phyloP scores from a whole-genome alignment of 768 basidiomycete genomes.

The Calocera viscosa region DNA sequence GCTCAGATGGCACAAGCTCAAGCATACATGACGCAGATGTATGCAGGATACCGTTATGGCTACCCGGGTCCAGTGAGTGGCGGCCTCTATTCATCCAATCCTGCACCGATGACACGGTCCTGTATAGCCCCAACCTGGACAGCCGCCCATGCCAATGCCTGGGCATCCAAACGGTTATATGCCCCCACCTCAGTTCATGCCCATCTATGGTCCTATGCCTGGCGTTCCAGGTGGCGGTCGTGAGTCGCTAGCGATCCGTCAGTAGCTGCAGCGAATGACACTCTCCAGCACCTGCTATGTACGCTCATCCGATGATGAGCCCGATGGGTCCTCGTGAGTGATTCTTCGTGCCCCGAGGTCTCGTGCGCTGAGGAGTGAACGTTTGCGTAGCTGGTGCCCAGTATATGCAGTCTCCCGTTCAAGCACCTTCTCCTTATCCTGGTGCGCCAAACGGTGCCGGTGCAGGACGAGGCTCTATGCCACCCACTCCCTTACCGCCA shows the following conservation, averaged over 20 bases:
- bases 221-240: conserved; percentile 47
- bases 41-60: conserved; percentile 60
- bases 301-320: conserved; percentile 65
- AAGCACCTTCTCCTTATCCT: conserved; percentile 62
- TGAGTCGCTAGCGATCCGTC: conserved; percentile 16
- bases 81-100: no score
- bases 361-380: conserved; percentile 10
- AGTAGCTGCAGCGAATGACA: background rate
- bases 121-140: background rate
- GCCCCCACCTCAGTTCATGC: conserved; percentile 70
- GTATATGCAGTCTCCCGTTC: conserved; percentile 68
- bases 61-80: conserved; percentile 60
- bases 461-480: conserved; percentile 67
- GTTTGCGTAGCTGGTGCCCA: conserved; percentile 39
- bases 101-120: background rate
- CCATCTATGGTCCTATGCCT: conserved; percentile 74
- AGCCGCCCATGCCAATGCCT: conserved; percentile 20
- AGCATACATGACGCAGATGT: conserved; percentile 46
- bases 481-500: conserved; percentile 77
- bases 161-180: conserved; percentile 68
- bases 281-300: conserved; percentile 47
- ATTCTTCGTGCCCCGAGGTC: background rate
- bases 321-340: conserved; percentile 69
- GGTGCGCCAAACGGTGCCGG: conserved; percentile 52
- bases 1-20: conserved; percentile 38